Base-by-base conservation (phyloP, 2,329 filamentous ascomycete species). In the Elsinoe necatrix region DNA sequence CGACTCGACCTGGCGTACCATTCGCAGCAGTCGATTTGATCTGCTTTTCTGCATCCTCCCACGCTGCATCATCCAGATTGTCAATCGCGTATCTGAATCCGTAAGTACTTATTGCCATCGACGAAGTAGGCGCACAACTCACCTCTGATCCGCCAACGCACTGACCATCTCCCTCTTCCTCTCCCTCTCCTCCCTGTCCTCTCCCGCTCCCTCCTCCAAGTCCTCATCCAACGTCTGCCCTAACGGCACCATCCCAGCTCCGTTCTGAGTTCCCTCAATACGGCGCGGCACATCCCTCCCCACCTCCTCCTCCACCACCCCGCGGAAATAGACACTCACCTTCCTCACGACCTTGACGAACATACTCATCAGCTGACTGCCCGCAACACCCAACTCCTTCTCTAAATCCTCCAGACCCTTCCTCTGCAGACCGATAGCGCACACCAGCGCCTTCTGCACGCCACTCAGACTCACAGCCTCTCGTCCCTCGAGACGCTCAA, bases 341-440 rank as follows among this genome's bases (percentile, higher is more conserved):
- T 97, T 97, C 62, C 90, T 83, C 59, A 96, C 80, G 59, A 95
- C 86, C 77, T 98, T 98, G 70, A 95, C 89, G 71, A 98, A 97
- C 86, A 97, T 95, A 59, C 92, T 91, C 60, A 98, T 77, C 2
- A 96, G 76, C 73, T 97, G 93, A 43, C 84, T 85, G 1, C 82
- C 80, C 0, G 82, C 82, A 4, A 96, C 73, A 6, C 79, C 80
- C 2, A 95, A 73, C 66, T 98, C 93, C 61, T 85, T 83, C 60
- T 91, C 86, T 7, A 96, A 74, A 11, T 81, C 80, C 12, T 93
- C 88, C 25, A 98, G 76, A 37, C 87, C 85, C 75, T 97, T 97
- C 63, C 87, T 83, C 72, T 98, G 95, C 59, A 97, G 75, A 18
- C 95, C 93, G 48, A 95, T 83, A 4, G 88, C 90, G n/a, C 97